Conservation (phyloP, 1,284 basidiomycete genomes). For the Rhodotorula mucilaginosa region DNA sequence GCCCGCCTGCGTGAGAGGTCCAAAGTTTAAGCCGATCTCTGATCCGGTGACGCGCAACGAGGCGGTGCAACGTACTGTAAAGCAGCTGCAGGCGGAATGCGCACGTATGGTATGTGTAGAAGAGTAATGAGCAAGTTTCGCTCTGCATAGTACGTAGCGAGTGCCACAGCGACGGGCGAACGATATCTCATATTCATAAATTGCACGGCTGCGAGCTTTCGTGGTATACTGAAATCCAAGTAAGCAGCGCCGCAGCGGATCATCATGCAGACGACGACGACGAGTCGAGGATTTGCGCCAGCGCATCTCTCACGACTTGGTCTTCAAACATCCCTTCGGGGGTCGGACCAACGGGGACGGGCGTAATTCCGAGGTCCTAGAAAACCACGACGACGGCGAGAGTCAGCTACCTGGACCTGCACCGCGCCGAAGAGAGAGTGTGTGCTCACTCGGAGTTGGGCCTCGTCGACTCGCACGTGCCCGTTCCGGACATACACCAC, state of each 20-base stretch:
- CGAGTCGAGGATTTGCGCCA: slow-evolving; percentile 17
- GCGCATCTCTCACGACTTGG: slow-evolving; percentile 17
- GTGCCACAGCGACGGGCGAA: no score
- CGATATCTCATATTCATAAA: no score
- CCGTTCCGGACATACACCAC: slow-evolving; percentile 71
- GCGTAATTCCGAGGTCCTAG: slow-evolving; percentile 20
- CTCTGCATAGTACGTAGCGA: no score
- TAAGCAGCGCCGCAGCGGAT: neutral
- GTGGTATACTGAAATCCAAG: no score
- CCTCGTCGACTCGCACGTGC: slow-evolving; percentile 61
- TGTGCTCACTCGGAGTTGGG: slow-evolving; percentile 60
- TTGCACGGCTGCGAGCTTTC: no score
- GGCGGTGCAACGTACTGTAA: neutral
- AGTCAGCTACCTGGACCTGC: neutral
- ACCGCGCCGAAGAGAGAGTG: neutral
- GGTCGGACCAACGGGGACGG: slow-evolving; percentile 1
- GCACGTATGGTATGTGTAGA: no score
- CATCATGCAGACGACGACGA: neutral
- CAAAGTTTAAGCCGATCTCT: no score
- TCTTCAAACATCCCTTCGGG: slow-evolving; percentile 23
- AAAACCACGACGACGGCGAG: no score
- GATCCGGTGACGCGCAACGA: neutral
- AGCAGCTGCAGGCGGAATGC: no score
- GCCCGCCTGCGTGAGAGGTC: no score
- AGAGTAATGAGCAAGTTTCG: no score